Evolutionary conservation across 1,139 yeast species (phyloP).

Genomic region (Kazachstania sp.): DNA sequence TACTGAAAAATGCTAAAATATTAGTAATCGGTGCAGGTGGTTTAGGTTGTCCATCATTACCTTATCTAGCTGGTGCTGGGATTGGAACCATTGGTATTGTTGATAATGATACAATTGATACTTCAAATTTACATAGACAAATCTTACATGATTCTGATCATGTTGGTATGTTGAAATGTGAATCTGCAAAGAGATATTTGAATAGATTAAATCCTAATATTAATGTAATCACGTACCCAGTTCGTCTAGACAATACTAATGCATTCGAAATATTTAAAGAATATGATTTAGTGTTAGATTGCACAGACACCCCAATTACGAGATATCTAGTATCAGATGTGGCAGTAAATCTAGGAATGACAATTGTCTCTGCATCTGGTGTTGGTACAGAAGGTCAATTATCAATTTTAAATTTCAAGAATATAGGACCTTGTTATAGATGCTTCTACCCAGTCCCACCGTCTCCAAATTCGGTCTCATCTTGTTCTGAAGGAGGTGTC

Average conservation of each 20-base stretch:
- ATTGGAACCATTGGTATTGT: conserved; percentile 78
- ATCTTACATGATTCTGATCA: conserved; percentile 61
- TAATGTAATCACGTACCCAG: conserved; percentile 42
- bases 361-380: conserved; percentile 89
- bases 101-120: conserved; percentile 79
- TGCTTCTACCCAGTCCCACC: conserved; percentile 93
- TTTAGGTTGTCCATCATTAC: conserved; percentile 83
- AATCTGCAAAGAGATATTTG: conserved; percentile 58
- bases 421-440: conserved; percentile 82
- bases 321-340: conserved; percentile 84
- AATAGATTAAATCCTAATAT: conserved; percentile 60
- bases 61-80: conserved; percentile 84
- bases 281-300: conserved; percentile 77
- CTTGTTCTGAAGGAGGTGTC: conserved; percentile 94
- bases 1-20: conserved; percentile 48
- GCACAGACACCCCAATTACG: conserved; percentile 88
- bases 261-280: conserved; percentile 53
- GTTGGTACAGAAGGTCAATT: conserved; percentile 87
- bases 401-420: conserved; percentile 58
- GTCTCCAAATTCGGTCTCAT: conserved; percentile 67
- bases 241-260: conserved; percentile 46
- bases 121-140: conserved; percentile 83
- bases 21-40: conserved; percentile 96
- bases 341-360: conserved; percentile 56
- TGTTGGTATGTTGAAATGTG: conserved; percentile 70